phyloP scores from a whole-genome alignment of 108 stramenopile species.

The Skeletonema costatum region DNA sequence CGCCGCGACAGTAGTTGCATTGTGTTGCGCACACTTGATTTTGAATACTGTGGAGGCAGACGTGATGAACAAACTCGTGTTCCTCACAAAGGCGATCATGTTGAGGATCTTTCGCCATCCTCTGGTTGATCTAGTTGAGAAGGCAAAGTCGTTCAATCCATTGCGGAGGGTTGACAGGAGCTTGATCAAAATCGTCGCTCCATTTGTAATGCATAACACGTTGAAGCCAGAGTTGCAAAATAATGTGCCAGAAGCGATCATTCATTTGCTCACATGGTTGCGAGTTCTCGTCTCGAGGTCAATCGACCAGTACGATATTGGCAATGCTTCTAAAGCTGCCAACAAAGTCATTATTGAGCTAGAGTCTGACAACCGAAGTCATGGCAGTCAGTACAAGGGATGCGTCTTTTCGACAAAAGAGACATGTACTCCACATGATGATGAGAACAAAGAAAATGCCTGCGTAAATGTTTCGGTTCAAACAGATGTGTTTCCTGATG shows the following conservation, averaged over 20 bases:
- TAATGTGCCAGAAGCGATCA: slow-evolving; percentile 1
- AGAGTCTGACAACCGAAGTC: background rate
- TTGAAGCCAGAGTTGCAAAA: slow-evolving; percentile 7
- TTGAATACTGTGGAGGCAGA: slow-evolving; percentile 12
- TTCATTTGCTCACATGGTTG: slow-evolving; percentile 20
- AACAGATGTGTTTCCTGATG: slow-evolving; percentile 12
- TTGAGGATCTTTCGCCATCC: slow-evolving; percentile 30
- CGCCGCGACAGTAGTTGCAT: slow-evolving; percentile 10
- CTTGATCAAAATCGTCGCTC: slow-evolving; percentile 15
- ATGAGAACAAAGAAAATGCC: background rate
- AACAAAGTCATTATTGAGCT: slow-evolving; percentile 19
- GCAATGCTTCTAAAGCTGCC: slow-evolving; percentile 2
- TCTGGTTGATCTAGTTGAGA: background rate
- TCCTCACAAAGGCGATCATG: slow-evolving; percentile 26
- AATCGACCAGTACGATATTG: background rate
- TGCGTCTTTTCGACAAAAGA: background rate
- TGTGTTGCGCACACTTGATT: slow-evolving; percentile 28
- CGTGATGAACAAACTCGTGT: slow-evolving; percentile 21
- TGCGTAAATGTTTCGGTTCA: slow-evolving; percentile 20
- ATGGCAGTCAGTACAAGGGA: background rate
- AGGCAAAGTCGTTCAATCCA: slow-evolving; percentile 17
- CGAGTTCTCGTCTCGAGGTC: slow-evolving; percentile 1
- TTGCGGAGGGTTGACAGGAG: slow-evolving; percentile 13
- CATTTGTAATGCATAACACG: slow-evolving; percentile 29
- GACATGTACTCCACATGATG: background rate